Evolutionary conservation across 306 rosid genomes (phyloP).

Genomic region (Spatholobus suberectus): DNA sequence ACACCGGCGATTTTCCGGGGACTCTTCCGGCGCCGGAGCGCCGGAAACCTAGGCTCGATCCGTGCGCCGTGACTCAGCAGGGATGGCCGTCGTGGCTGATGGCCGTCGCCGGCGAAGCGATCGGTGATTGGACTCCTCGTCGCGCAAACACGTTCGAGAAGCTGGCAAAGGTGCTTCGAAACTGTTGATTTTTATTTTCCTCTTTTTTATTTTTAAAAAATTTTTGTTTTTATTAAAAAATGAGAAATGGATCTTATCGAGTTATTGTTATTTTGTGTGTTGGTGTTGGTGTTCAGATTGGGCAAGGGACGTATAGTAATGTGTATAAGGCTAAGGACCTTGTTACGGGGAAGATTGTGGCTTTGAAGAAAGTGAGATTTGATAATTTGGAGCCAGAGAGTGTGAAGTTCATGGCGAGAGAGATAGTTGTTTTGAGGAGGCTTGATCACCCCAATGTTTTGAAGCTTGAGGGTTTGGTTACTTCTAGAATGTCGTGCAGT

Average conservation of each 20-base stretch:
- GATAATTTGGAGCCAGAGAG: slow-evolving; percentile 97
- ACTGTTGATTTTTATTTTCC: background rate
- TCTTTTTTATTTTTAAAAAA: too few species aligned
- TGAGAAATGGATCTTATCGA: slow-evolving; percentile 20
- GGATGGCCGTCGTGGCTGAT: slow-evolving; percentile 98
- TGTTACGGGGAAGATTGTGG: slow-evolving; percentile 83
- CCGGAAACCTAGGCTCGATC: slow-evolving; percentile 62
- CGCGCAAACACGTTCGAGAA: slow-evolving; percentile 95
- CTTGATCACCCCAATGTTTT: slow-evolving; percentile 98
- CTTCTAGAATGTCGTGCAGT: slow-evolving; percentile 98
- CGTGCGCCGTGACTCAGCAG: slow-evolving; percentile 53
- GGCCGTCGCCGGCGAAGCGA: slow-evolving; percentile 93
- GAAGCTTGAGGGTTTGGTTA: slow-evolving; percentile 94
- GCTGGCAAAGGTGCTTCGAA: slow-evolving; percentile 74
- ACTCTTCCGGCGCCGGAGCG: slow-evolving; percentile 52
- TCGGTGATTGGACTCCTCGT: slow-evolving; percentile 94
- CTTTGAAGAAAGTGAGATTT: slow-evolving; percentile 95
- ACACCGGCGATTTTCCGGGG: slow-evolving; percentile 58
- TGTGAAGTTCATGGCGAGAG: slow-evolving; percentile 99
- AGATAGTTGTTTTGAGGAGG: slow-evolving; percentile 81
- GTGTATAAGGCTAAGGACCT: slow-evolving; percentile 95
- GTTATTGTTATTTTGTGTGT: background rate
- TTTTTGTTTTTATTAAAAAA: background rate
- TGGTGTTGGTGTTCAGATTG: slow-evolving; percentile 65
- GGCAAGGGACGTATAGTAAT: slow-evolving; percentile 99